A percentile compares a stretch with the other conserved stretches of the same genome.
These are phyloP conservation scores for Colletotrichum eremochloae DNA, from an alignment of 2,329 filamentous ascomycete genomes.

Conservation along the genomic window DNA sequence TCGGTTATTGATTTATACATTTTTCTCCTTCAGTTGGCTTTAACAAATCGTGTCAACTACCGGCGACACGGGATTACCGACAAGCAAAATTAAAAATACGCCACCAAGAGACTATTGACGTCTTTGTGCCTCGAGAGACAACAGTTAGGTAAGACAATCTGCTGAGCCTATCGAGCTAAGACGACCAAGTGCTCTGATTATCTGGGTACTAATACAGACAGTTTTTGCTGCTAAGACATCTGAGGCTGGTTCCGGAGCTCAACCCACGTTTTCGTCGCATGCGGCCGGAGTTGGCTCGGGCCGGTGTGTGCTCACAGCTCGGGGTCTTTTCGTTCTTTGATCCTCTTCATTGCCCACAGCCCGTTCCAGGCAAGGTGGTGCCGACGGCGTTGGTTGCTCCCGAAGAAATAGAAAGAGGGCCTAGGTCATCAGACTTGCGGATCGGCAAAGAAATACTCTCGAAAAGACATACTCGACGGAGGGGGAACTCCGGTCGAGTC, in stretches of 20 bases:
- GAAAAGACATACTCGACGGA: background rate
- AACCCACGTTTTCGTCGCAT: background rate
- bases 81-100: background rate
- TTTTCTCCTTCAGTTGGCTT: background rate
- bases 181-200: conserved; percentile 4
- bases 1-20: conserved; percentile 4
- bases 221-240: conserved; percentile 1
- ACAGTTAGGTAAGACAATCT: conserved; percentile 14
- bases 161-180: background rate
- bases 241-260: background rate
- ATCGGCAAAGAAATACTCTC: background rate
- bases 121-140: conserved; percentile 18
- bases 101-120: background rate
- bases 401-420: background rate
- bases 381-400: conserved; percentile 7
- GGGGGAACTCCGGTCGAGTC: background rate
- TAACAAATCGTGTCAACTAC: background rate
- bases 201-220: background rate
- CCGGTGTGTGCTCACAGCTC: background rate
- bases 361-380: conserved; percentile 1
- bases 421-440: background rate
- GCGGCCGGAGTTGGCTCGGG: conserved; percentile 4
- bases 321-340: background rate
- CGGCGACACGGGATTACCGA: background rate
- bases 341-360: background rate